Conservation (phyloP, 2,329 filamentous ascomycete genomes). For the Fonsecaea multimorphosa region DNA sequence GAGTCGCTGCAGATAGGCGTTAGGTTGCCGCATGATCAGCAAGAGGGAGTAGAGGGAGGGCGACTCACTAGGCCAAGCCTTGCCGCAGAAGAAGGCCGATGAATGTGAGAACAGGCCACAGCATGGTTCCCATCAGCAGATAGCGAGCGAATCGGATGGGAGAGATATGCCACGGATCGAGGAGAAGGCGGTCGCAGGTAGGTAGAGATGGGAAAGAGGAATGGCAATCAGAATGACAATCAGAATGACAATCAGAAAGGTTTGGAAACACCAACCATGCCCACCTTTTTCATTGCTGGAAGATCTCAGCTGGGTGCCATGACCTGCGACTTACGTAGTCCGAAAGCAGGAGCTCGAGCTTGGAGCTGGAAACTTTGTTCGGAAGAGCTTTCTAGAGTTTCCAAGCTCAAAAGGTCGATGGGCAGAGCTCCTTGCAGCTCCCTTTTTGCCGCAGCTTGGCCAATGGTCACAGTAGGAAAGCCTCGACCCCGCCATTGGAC, state of each 20-base stretch:
- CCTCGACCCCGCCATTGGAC: slow-evolving; percentile 12
- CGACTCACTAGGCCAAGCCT: slow-evolving; percentile 25
- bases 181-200: not conserved
- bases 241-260: not conserved
- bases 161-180: not conserved
- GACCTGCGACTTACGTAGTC: slow-evolving; percentile 13
- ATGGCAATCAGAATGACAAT: slow-evolving; percentile 3
- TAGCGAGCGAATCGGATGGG: slow-evolving; percentile 6
- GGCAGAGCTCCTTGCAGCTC: slow-evolving; percentile 4
- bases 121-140: slow-evolving; percentile 6
- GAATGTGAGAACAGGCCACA: slow-evolving; percentile 8
- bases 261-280: not conserved
- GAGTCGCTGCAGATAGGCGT: slow-evolving; percentile 26
- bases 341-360: not conserved
- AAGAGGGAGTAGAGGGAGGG: not conserved
- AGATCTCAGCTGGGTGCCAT: slow-evolving; percentile 4
- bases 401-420: slow-evolving; percentile 6
- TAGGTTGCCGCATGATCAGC: not conserved
- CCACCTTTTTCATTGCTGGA: not conserved
- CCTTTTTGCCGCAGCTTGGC: not conserved
- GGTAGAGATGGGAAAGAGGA: not conserved
- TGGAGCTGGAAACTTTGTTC: slow-evolving; percentile 1
- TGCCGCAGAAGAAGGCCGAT: slow-evolving; percentile 15
- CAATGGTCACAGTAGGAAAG: not conserved
- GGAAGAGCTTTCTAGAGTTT: not conserved